A percentile compares a stretch with the other conserved stretches of the same genome.
These are phyloP conservation scores for Tolypocladium inflatum DNA, from an alignment of 2,329 filamentous ascomycete species.

Conservation along the genomic window DNA sequence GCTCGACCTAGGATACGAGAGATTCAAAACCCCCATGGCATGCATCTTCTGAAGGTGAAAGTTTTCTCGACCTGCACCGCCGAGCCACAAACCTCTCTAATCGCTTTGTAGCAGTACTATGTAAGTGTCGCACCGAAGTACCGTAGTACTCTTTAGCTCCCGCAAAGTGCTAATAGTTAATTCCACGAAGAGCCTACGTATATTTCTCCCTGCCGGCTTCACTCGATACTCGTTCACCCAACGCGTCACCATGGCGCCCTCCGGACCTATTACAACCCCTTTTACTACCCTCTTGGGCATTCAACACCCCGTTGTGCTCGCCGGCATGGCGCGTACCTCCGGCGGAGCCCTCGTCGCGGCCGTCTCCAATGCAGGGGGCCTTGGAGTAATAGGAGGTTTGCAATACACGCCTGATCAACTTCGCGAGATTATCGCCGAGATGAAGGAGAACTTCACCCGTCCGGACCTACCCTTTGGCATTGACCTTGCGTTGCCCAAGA, in stretches of 20 bases:
- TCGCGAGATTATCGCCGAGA: conserved; percentile 71
- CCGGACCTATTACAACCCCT: conserved; percentile 60
- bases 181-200: not conserved
- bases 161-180: not conserved
- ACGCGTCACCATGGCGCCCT: conserved; percentile 25
- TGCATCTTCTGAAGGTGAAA: not conserved
- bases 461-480: conserved; percentile 77
- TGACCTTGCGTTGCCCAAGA: conserved; percentile 82
- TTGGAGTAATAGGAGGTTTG: conserved; percentile 65
- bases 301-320: conserved; percentile 80
- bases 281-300: conserved; percentile 73
- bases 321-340: conserved; percentile 86
- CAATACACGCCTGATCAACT: conserved; percentile 67
- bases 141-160: not conserved
- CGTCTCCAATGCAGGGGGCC: conserved; percentile 79
- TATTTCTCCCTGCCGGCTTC: not conserved
- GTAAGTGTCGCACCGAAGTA: not conserved
- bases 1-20: not conserved
- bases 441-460: conserved; percentile 62
- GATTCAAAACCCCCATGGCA: not conserved
- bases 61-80: no score
- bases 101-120: not conserved
- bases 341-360: conserved; percentile 74
- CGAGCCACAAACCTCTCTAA: not conserved
- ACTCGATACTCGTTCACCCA: not conserved